phyloP scores from a whole-genome alignment of 306 rosid species.

The Arachis stenosperma region DNA sequence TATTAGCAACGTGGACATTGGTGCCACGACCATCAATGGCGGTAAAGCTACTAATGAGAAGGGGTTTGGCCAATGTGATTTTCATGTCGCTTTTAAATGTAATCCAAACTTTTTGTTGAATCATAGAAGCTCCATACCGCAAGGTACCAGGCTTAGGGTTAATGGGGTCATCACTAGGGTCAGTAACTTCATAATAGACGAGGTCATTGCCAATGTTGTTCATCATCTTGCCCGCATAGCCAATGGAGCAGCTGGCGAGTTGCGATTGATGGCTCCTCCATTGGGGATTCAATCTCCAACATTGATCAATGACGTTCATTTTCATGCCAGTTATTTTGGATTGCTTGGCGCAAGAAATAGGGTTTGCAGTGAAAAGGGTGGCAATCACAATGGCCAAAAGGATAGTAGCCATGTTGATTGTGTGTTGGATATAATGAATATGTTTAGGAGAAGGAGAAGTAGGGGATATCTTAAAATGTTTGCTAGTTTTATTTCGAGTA shows the following conservation, averaged over 20 bases:
- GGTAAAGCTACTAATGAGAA: conserved; percentile 52
- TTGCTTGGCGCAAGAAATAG: conserved; percentile 16
- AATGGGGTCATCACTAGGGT: conserved; percentile 36
- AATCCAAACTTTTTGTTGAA: conserved; percentile 49
- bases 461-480: not conserved
- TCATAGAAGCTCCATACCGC: conserved; percentile 43
- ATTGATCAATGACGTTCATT: conserved; percentile 45
- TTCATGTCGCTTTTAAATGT: conserved; percentile 42
- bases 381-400: conserved; percentile 2
- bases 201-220: conserved; percentile 35
- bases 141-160: conserved; percentile 35
- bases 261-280: conserved; percentile 37
- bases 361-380: conserved; percentile 1
- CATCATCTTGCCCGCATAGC: conserved; percentile 44
- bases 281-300: conserved; percentile 42
- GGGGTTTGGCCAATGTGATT: conserved; percentile 33
- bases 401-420: conserved; percentile 11
- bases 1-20: conserved; percentile 27
- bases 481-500: not conserved
- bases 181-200: conserved; percentile 41
- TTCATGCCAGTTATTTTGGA: conserved; percentile 14
- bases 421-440: no score
- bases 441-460: not conserved
- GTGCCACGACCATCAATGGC: conserved; percentile 46
- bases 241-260: conserved; percentile 40